phyloP scores from a whole-genome alignment of 2,329 filamentous ascomycete species.

The Domatiomyces globalis region DNA sequence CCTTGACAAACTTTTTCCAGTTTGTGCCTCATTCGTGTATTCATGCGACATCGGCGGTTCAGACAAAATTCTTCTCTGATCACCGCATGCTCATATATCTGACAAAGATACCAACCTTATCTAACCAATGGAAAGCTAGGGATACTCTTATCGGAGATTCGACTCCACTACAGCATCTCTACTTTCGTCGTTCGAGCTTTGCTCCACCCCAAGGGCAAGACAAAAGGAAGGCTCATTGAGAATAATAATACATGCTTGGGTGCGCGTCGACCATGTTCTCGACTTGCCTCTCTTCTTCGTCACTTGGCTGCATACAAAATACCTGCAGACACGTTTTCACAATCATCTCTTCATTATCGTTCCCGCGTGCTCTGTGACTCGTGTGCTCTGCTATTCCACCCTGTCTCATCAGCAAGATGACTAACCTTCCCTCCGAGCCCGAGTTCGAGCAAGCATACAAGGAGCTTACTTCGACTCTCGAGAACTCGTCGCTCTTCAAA shows the following conservation, averaged over 20 bases:
- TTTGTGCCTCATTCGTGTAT: background rate
- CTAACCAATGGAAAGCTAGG: background rate
- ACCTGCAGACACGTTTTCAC: no score
- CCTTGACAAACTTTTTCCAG: background rate
- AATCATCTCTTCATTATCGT: no score
- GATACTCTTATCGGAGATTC: background rate
- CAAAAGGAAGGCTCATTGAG: background rate
- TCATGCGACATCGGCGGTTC: background rate
- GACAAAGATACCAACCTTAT: background rate
- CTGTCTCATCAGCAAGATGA: conserved; percentile 41
- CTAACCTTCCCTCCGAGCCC: conserved; percentile 73
- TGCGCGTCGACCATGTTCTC: no score
- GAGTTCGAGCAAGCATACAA: conserved; percentile 99
- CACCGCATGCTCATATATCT: background rate
- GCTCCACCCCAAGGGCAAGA: background rate
- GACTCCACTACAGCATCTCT: background rate
- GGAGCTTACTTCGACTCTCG: conserved; percentile 87
- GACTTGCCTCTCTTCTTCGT: no score
- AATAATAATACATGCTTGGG: no score
- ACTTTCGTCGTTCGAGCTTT: background rate
- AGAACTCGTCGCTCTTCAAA: conserved; percentile 83
- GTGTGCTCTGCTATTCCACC: background rate
- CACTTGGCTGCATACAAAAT: no score
- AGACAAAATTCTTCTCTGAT: background rate
- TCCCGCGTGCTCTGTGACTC: no score